Percentiles rank a stretch among this genome's conserved stretches.
phyloP scores from a whole-genome alignment of 2,329 filamentous ascomycete species.

The Fusarium torulosum region DNA sequence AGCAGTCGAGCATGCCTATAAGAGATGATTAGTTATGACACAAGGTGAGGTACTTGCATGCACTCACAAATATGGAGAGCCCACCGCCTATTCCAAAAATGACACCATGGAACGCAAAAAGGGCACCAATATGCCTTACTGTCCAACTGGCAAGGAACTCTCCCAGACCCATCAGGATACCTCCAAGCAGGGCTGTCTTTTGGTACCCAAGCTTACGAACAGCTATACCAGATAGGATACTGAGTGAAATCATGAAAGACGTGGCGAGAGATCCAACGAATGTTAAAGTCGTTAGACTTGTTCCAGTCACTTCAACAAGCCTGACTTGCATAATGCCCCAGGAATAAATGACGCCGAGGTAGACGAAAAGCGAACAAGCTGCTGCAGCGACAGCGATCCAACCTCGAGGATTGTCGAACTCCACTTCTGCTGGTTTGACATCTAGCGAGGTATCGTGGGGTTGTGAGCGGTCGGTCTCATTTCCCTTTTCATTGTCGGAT shows the following conservation, averaged over 20 bases:
- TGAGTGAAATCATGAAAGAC: constrained; percentile 47
- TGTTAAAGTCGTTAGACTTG: constrained; percentile 46
- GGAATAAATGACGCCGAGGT: constrained; percentile 50
- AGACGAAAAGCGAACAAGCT: constrained; percentile 46
- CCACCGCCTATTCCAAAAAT: constrained; percentile 47
- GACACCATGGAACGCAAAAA: constrained; percentile 47
- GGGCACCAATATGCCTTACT: constrained; percentile 41
- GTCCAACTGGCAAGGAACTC: constrained; percentile 49
- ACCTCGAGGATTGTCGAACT: constrained; percentile 31
- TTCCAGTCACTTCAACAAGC: constrained; percentile 43
- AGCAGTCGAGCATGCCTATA: constrained; percentile 43
- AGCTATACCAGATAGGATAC: constrained; percentile 32
- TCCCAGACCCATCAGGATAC: constrained; percentile 47
- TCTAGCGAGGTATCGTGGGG: accelerated
- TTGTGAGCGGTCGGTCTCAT: constrained; percentile 12
- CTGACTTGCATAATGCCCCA: constrained; percentile 51
- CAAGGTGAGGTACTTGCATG: accelerated
- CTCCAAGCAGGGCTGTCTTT: constrained; percentile 41
- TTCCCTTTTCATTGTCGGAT: constrained; percentile 31
- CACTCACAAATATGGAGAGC: constrained; percentile 41
- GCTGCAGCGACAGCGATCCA: constrained; percentile 40
- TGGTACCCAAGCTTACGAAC: constrained; percentile 46
- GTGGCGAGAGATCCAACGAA: constrained; percentile 50
- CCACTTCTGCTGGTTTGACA: background rate
- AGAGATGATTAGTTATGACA: accelerated